A percentile compares a stretch with the other conserved stretches of the same genome.
These are phyloP conservation scores for Kwoniella dendrophila DNA, from an alignment of 768 basidiomycete genomes.

Conservation along the genomic window DNA sequence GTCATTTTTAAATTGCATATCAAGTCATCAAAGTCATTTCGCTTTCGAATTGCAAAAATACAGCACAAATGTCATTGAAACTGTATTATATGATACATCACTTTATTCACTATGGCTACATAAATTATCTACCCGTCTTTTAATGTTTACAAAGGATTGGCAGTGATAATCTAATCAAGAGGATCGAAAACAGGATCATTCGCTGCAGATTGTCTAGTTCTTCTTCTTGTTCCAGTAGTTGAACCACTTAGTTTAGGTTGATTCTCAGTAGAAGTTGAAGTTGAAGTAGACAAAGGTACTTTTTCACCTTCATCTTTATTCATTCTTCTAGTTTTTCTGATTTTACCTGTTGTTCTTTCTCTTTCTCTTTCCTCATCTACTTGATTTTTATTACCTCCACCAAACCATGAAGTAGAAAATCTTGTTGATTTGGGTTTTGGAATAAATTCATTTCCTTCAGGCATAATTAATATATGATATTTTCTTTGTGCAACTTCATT, in stretches of 20 bases:
- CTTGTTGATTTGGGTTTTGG: slow-evolving; percentile 32
- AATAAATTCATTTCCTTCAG: slow-evolving; percentile 44
- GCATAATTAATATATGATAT: slow-evolving; percentile 56
- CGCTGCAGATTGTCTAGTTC: slow-evolving; percentile 8
- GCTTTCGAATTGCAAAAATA: no score
- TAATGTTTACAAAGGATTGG: slow-evolving; percentile 8
- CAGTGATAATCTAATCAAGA: slow-evolving; percentile 20
- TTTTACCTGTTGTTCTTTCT: slow-evolving; percentile 32
- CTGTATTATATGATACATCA: no score
- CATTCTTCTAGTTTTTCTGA: slow-evolving; percentile 50
- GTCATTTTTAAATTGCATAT: no score
- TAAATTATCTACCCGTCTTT: neutral
- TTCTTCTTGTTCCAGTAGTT: slow-evolving; percentile 12
- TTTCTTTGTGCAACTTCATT: slow-evolving; percentile 15
- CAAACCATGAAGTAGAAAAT: slow-evolving; percentile 39
- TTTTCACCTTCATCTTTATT: slow-evolving; percentile 41
- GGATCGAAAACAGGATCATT: slow-evolving; percentile 26
- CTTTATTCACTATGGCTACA: slow-evolving; percentile 13
- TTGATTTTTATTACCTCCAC: slow-evolving; percentile 11
- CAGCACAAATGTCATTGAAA: no score
- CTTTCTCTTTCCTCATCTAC: slow-evolving; percentile 36
- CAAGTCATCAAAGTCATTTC: no score
- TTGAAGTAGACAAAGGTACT: neutral
- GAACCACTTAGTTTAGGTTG: neutral
- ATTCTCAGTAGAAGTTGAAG: neutral